Evolutionary conservation across 306 rosid genomes (phyloP).

Genomic region (Vigna trinervia): DNA sequence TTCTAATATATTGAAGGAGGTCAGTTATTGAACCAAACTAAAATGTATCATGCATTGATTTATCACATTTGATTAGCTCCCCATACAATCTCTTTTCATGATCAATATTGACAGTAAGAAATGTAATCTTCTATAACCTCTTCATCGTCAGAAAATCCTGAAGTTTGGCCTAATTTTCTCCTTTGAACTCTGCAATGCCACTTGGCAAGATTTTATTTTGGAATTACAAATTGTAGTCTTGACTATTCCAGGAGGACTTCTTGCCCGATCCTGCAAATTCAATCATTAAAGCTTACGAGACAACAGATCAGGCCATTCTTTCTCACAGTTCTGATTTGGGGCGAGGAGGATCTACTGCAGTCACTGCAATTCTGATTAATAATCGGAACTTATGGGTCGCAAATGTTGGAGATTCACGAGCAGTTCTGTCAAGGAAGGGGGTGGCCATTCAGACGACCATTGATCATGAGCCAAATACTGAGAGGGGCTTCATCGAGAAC

Average conservation of each 20-base stretch:
- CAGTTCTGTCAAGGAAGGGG: conserved; percentile 74
- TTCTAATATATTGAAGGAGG: conserved; percentile 81
- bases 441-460: conserved; percentile 64
- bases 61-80: conserved; percentile 36
- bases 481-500: conserved; percentile 75
- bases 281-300: conserved; percentile 66
- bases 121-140: background rate
- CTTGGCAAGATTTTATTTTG: conserved; percentile 8
- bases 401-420: conserved; percentile 85
- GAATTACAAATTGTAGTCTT: conserved; percentile 28
- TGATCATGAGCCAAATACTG: conserved; percentile 92
- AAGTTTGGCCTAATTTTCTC: conserved; percentile 10
- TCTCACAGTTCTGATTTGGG: conserved; percentile 76
- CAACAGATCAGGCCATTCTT: conserved; percentile 75
- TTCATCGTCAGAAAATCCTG: conserved; percentile 8
- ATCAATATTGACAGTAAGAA: conserved; percentile 15
- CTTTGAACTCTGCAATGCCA: conserved; percentile 6
- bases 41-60: background rate
- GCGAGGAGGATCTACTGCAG: conserved; percentile 83
- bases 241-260: conserved; percentile 61
- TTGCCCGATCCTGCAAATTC: conserved; percentile 70
- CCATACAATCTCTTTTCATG: background rate
- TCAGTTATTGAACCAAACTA: conserved; percentile 53
- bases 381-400: conserved; percentile 71
- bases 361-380: conserved; percentile 70